Evolutionary conservation across 768 basidiomycete species (phyloP), one percentile per base, ranked within the genome.

Genomic region (Podaxis sp.): DNA sequence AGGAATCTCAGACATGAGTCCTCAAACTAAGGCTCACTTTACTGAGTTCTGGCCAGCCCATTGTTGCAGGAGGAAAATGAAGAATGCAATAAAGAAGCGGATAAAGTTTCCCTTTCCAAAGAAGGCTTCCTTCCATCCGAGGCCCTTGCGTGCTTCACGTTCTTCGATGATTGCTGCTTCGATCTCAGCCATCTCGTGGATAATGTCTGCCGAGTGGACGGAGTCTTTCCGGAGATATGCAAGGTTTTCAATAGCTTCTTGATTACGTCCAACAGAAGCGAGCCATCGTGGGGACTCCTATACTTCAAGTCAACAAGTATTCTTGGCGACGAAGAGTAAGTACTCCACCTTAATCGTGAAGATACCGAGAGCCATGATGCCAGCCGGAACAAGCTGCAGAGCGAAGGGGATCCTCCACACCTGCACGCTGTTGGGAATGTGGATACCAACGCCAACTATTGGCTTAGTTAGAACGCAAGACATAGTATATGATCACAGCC

Each of bases 41-140:
- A 94, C 88, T 0, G 88, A 87, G 74, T 95, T 92, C 71, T 94
- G 93, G 1, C 93, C 93, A 53, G 84, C 82, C 88, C 88, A 93
- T 70, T 94, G 91, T 67, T 94, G 93, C 7, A 93, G 76, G 64
- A 90, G 71, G 78, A 93, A 93, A 64, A 93, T 90, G 28, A 82
- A 73, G 66, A 91, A 87, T 1, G 93, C 93, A 68, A 95, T 93
- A n/a, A 89, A 76, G 77, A 95, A 95, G 24, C 94, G 87, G 64
- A 88, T 77, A 51, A 86, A 82, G 75, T 94, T 94, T 52, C 94
- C 93, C 70, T 90, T 90, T 20, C 88, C 88, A 41, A 91, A 77
- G 76, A 93, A 89, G 2, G 90, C 90, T 67, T 91, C 88, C 66
- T 79, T 84, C 63, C 82, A 66, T 0, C 89, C 88, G 10, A 92